Evolutionary conservation across 345 rosid genomes (phyloP), one percentile per base, ranked within the genome.

Genomic region (Salix exigua): DNA sequence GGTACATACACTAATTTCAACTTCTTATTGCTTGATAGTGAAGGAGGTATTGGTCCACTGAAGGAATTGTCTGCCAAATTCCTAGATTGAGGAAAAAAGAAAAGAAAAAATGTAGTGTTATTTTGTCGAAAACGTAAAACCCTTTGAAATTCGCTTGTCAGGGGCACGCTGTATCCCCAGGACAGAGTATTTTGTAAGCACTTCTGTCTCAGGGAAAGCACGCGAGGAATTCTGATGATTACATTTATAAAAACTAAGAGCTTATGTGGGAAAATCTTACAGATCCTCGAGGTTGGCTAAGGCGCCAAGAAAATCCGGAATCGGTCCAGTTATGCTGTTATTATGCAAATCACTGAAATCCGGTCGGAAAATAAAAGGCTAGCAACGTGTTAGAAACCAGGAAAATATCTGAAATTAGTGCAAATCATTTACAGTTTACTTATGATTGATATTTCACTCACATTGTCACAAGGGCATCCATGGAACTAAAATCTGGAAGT

Each of bases 401-500:
- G 37, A 28, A 68, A 42, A 28, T 28, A 28, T 4, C 26, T 17
- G 38, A 60, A 73, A 17, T 18, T 40, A 3, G 19, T 44, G 8
- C 44, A n/a, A 8, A 7, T 30, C 23, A 5, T 18, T 42, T 6
- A 55, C 9, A n/a, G 9, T 19, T 70, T 30, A 28, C 11, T 51
- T 68, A 17, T 7, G 26, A 14, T 21, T 60, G 46, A 37, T 17
- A 33, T 42, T 64, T 12, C 38, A 79, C 88, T 74, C 28, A 86
- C 88, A 88, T 80, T 44, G 23, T 82, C 73, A 76, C 85, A 9
- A 88, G 82, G 55, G 88, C 83, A 65, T 77, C 82, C 87, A 82
- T 81, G 77, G 84, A 82, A 61, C 88, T 86, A 19, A 88, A 84
- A 71, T 88, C 90, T 21, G 87, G 88, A 77, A 88, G 82, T 26